Conservation (phyloP, 164 flowering plant genomes). For the Chloranthus sessilifolius region DNA sequence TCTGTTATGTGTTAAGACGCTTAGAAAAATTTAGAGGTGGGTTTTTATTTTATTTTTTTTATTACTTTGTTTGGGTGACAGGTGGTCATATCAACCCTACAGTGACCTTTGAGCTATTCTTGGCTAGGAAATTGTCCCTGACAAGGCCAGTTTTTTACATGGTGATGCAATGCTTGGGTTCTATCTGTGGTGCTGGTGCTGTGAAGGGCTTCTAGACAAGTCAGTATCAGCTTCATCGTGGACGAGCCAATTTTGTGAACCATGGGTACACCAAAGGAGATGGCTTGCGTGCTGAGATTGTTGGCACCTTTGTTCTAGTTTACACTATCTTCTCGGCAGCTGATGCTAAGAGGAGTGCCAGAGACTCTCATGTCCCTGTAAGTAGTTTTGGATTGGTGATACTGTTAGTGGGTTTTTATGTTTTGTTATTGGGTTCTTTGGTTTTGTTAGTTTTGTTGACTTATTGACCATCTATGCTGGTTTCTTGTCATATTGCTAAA, state of each 20-base stretch:
- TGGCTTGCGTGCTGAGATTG: constrained; percentile 57
- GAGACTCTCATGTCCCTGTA: constrained; percentile 74
- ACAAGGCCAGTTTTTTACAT: constrained; percentile 54
- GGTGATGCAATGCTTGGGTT: constrained; percentile 58
- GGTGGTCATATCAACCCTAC: constrained; percentile 72
- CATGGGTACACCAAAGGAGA: constrained; percentile 51
- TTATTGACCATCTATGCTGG: too few species aligned
- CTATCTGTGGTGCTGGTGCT: constrained; percentile 58
- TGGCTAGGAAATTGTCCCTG: constrained; percentile 58
- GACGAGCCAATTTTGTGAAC: constrained; percentile 45
- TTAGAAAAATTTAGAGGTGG: too few species aligned
- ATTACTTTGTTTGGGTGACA: too few species aligned
- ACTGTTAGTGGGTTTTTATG: too few species aligned
- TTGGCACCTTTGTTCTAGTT: constrained; percentile 59
- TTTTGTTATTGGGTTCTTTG: too few species aligned
- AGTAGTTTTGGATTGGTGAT: constrained; percentile 12
- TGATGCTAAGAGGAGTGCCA: constrained; percentile 64
- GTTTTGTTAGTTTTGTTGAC: too few species aligned
- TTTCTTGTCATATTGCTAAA: too few species aligned
- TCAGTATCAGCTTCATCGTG: constrained; percentile 27
- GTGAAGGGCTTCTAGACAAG: constrained; percentile 45
- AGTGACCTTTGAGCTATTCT: constrained; percentile 57
- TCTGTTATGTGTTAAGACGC: too few species aligned
- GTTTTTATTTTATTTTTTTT: too few species aligned
- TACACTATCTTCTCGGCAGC: constrained; percentile 67